phyloP scores from a whole-genome alignment of 2,329 filamentous ascomycete genomes.

The Epichloe hybrida region DNA sequence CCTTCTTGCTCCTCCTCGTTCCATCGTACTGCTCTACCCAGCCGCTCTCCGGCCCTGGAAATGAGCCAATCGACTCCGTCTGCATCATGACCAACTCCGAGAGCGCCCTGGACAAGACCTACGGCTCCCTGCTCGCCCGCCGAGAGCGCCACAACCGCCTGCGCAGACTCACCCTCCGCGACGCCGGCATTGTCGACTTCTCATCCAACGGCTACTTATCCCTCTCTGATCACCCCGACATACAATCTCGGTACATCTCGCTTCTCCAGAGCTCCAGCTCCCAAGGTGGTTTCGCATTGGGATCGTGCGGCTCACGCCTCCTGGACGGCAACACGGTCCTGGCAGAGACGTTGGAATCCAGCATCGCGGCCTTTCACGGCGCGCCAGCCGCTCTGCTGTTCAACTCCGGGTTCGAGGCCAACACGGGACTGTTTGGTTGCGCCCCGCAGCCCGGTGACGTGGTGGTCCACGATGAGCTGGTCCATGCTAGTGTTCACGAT shows the following conservation, averaged over 20 bases:
- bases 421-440: constrained; percentile 47
- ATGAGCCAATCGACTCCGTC: constrained; percentile 1
- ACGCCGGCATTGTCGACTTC: constrained; percentile 59
- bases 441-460: constrained; percentile 46
- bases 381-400: constrained; percentile 35
- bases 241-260: constrained; percentile 51
- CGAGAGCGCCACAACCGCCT: constrained; percentile 23
- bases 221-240: constrained; percentile 37
- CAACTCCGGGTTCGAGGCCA: constrained; percentile 52
- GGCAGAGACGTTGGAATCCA: constrained; percentile 30
- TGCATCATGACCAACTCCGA: constrained; percentile 1
- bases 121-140: constrained; percentile 15
- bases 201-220: constrained; percentile 73
- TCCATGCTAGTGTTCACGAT: constrained; percentile 69
- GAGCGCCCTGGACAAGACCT: constrained; percentile 14
- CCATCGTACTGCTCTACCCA: not conserved
- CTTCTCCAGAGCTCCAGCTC: constrained; percentile 14
- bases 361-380: constrained; percentile 34
- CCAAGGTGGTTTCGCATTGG: constrained; percentile 16
- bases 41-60: no score
- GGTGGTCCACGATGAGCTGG: constrained; percentile 59
- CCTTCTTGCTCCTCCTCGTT: not conserved
- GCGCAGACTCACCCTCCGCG: constrained; percentile 40
- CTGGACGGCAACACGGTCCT: constrained; percentile 36
- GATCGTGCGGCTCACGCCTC: constrained; percentile 39